Base-by-base conservation (phyloP, 2,329 filamentous ascomycete species). In the Penicillium sp. region DNA sequence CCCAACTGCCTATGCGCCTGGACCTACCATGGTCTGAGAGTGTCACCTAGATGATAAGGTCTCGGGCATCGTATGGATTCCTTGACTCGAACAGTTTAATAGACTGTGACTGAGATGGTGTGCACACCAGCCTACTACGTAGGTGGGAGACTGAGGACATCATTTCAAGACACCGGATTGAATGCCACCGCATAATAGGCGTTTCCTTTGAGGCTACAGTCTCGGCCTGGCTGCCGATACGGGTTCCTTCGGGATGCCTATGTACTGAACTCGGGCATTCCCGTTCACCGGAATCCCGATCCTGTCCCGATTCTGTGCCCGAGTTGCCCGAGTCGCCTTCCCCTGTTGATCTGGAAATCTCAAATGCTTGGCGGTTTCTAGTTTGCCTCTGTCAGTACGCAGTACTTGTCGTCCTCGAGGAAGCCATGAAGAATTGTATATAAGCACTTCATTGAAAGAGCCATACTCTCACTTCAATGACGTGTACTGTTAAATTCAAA, bases 281-380 rank as follows among this genome's bases (percentile, higher is more conserved):
- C 51, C 54, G 55, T 51, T 40, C 42, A 47, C 49, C 57, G 57
- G 54, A 49, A 58, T 59, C 50, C 57, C 57, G 56, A 57, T 35
- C 20, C 35, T 7, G 31, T 49, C 44, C 55, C 56, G 55, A 36
- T 50, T 46, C 32, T 35, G 40, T 50, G 22, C 47, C 50, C 51
- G 45, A 51, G 42, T 50, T 52, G 44, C 40, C 23, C 37, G 23
- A 32, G 28, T 47, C 31, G 42, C 49, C 37, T 47, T 11, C 49
- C 44, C 44, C 44, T 47, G 44, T 29, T 38, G 48, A 50, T 47
- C 47, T 35, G 23, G 28, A 47, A 23, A 36, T 6, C 9, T 22
- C 14, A 32, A 35, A 37, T 40, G 31, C 22, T 32, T 45, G 31
- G 16, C 34, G 16, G 14, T 20, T 36, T 23, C 29, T 14, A 32